Evolutionary conservation across 2,329 filamentous ascomycete genomes (phyloP).

Genomic region (Coniochaeta hoffmannii): DNA sequence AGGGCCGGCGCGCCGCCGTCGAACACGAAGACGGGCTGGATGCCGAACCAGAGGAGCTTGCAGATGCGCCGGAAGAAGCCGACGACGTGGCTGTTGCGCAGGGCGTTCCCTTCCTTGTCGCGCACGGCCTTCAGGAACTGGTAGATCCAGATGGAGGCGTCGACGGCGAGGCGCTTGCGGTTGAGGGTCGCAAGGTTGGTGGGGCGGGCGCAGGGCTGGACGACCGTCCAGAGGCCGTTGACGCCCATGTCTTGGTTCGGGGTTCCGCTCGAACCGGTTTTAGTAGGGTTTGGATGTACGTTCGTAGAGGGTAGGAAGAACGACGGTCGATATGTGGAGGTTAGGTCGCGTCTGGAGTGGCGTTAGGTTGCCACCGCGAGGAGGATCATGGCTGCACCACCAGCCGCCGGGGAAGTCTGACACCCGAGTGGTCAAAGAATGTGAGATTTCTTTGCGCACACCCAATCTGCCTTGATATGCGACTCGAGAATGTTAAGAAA

Average conservation of each 20-base stretch:
- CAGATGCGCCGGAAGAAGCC: constrained; percentile 98
- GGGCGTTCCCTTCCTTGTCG: constrained; percentile 94
- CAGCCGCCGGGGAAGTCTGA: not conserved
- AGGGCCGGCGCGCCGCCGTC: constrained; percentile 88
- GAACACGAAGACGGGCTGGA: constrained; percentile 95
- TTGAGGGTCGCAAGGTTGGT: constrained; percentile 96
- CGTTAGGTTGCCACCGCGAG: not conserved
- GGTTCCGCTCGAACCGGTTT: no score
- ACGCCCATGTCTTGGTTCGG: constrained; percentile 67
- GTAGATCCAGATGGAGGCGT: constrained; percentile 99
- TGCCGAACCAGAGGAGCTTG: constrained; percentile 94
- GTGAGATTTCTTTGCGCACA: not conserved
- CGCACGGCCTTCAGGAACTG: constrained; percentile 98
- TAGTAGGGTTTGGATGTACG: not conserved
- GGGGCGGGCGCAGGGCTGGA: constrained; percentile 90
- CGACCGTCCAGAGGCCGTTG: constrained; percentile 92
- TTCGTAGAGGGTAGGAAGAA: not conserved
- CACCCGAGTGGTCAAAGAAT: not conserved
- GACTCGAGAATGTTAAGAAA: not conserved
- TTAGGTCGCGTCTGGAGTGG: not conserved
- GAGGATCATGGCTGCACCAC: not conserved
- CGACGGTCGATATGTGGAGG: not conserved
- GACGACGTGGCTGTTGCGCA: constrained; percentile 92
- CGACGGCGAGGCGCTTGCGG: constrained; percentile 89
- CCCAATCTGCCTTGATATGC: not conserved